These are phyloP conservation scores for Penicillium atrosanguineum DNA, from an alignment of 495 filamentous ascomycete species.

Conservation along the genomic window DNA sequence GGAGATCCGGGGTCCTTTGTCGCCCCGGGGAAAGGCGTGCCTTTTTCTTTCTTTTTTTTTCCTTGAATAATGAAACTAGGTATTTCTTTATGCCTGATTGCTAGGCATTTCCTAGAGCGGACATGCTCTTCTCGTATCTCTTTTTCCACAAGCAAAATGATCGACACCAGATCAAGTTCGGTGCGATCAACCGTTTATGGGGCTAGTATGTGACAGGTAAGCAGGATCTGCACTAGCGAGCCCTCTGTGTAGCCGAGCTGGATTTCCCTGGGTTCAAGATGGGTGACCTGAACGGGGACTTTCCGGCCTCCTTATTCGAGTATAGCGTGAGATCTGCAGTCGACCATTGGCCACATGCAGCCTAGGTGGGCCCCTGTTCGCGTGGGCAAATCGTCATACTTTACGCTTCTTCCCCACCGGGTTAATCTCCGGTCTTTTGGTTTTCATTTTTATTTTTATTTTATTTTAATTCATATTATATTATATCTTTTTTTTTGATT, in stretches of 20 bases:
- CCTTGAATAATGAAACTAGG: too few species aligned
- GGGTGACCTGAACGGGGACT: constrained; percentile 17
- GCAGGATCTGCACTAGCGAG: constrained; percentile 35
- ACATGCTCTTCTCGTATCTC: too few species aligned
- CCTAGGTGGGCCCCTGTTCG: constrained; percentile 3
- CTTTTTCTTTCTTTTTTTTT: too few species aligned
- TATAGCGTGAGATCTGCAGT: constrained; percentile 9
- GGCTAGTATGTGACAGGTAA: constrained; percentile 31
- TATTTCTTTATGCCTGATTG: too few species aligned
- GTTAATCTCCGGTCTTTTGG: too few species aligned
- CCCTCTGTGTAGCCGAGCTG: constrained; percentile 20
- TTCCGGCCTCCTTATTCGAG: constrained; percentile 26
- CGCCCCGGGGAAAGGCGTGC: not conserved
- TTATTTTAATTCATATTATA: too few species aligned
- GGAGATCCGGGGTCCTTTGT: constrained; percentile 3
- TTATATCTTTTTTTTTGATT: too few species aligned
- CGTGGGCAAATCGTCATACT: constrained; percentile 25
- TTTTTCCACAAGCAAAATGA: constrained; percentile 7
- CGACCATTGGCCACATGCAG: not conserved
- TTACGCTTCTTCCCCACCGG: constrained; percentile 6
- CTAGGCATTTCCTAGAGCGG: too few species aligned
- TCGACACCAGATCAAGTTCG: constrained; percentile 19
- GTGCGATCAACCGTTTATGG: constrained; percentile 31
- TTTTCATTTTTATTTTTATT: too few species aligned
- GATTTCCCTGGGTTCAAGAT: not conserved